Base-by-base conservation (phyloP, 495 filamentous ascomycete species). In the Penicillium egyptiacum region DNA sequence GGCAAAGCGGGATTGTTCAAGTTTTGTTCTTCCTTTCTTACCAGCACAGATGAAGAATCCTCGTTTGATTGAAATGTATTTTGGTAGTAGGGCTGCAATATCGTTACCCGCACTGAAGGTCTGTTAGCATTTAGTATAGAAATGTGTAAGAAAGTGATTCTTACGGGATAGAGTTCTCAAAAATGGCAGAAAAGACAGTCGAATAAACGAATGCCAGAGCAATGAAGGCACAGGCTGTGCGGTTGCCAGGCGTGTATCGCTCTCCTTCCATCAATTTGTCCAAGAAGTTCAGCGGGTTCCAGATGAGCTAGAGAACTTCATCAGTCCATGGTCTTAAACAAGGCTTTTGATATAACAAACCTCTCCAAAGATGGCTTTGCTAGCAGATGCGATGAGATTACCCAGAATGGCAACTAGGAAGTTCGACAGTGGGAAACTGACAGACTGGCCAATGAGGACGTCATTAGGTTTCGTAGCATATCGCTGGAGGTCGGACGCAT, bases 401-500 rank as follows among this genome's bases (percentile, higher is more conserved):
- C 64, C 59, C 17, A 67, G 22, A 30, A 70, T 48, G 1, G 58
- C 62, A 19, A 71, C 49, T 10, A 67, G 26, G n/a, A 73, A 49
- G 35, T 67, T 69, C 2, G 72, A 63, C 1, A 73, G 2, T 0
- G 70, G 70, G 42, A 75, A 73, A 51, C 72, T 70, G 42, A 75
- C 17, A 6, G 72, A 31, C 39, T 75, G 71, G 10, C 70, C 70
- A 6, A 69, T 37, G 25, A 75, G 62, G 4, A 70, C 69, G 58
- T 75, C 70, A 40, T 64, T 71, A 1, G 72, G 72, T 43, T 61
- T 65, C 10, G 44, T 60, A 16, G 72, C 66, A 50, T 75, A 75
- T 9, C 72, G 59, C 43, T 72, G 70, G 16, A 67, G 50, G 63
- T 82, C 80, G 42, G 73, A 77, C 4, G 79, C 66, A 55, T 83